Evolutionary conservation across 441 rosid species (phyloP).

Genomic region (Populus hybrid): DNA sequence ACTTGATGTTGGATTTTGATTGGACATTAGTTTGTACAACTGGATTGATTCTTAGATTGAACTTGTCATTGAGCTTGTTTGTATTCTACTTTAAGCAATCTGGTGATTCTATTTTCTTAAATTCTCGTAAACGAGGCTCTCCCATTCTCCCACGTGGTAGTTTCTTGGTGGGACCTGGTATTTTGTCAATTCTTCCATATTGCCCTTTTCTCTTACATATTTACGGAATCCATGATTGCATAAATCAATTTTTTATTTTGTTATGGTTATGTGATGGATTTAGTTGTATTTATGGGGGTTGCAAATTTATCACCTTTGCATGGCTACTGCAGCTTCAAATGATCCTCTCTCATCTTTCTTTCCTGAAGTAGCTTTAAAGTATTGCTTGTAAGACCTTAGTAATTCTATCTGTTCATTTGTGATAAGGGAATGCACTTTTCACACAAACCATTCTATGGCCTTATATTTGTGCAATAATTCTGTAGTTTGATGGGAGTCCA

Average conservation of each 20-base stretch:
- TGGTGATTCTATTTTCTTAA: background rate
- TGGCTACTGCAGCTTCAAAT: background rate
- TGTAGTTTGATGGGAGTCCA: background rate
- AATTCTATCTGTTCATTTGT: background rate
- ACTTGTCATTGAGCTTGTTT: background rate
- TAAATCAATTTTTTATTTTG: background rate
- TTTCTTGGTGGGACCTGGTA: background rate
- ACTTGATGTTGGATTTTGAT: background rate
- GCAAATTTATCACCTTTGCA: background rate
- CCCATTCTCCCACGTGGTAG: background rate
- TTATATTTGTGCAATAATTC: background rate
- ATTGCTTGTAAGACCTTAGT: background rate
- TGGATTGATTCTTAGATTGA: slow-evolving; percentile 7
- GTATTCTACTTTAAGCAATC: background rate
- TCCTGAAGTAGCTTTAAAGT: background rate
- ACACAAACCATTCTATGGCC: background rate
- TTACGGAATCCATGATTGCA: background rate
- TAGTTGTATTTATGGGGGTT: background rate
- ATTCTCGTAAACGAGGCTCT: background rate
- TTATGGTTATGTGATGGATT: background rate
- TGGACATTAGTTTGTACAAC: background rate
- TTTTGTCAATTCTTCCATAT: background rate
- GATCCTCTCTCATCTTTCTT: background rate
- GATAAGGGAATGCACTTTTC: background rate
- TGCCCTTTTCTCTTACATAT: background rate